phyloP scores from a whole-genome alignment of 2,329 filamentous ascomycete species.

The Achaetomium macrosporum region DNA sequence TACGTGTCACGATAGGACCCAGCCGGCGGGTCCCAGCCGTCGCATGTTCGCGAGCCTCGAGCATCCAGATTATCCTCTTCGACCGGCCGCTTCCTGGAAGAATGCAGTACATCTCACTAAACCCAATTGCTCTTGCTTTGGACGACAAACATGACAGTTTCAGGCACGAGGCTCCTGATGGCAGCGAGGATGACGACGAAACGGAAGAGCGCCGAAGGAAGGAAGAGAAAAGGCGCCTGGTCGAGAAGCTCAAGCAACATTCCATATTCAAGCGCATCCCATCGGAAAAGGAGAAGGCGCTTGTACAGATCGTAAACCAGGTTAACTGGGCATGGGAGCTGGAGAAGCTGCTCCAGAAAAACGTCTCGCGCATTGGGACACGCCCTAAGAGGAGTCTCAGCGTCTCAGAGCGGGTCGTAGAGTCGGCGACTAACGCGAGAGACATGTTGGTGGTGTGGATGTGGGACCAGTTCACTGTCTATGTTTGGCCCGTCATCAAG shows the following conservation, averaged over 20 bases:
- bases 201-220: constrained; percentile 53
- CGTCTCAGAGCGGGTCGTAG: constrained; percentile 88
- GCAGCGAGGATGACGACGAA: constrained; percentile 68
- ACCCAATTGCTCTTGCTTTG: constrained; percentile 81
- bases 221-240: constrained; percentile 58
- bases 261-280: constrained; percentile 71
- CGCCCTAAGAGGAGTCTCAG: constrained; percentile 79
- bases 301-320: constrained; percentile 80
- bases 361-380: constrained; percentile 76
- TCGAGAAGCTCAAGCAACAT: constrained; percentile 84
- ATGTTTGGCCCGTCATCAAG: constrained; percentile 72
- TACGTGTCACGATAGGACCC: constrained; percentile 53
- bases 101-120: constrained; percentile 95
- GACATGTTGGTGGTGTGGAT: constrained; percentile 64
- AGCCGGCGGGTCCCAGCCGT: constrained; percentile 60
- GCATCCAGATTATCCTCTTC: constrained; percentile 83
- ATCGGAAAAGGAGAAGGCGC: constrained; percentile 75
- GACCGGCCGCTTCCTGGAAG: constrained; percentile 75
- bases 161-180: constrained; percentile 34
- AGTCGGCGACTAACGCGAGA: constrained; percentile 82
- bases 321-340: constrained; percentile 95
- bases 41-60: constrained; percentile 63
- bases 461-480: constrained; percentile 65
- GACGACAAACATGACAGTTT: constrained; percentile 56
- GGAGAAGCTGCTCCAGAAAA: constrained; percentile 78